Conservation (phyloP, 371 early-diverging fungal genomes). For the Rhizopus microsporus region DNA sequence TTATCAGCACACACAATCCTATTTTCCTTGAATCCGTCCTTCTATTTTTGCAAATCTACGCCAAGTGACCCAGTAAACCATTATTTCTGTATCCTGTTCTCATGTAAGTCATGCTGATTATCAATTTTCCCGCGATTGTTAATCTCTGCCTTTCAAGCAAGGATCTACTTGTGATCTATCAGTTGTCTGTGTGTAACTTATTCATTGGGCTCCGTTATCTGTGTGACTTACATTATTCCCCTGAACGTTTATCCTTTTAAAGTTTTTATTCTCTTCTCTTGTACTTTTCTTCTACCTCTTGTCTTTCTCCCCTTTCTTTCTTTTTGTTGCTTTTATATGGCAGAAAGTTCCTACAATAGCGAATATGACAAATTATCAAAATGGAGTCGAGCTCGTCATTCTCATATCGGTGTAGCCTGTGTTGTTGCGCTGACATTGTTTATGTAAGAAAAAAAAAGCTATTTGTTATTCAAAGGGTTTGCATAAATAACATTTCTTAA, state of each 20-base stretch:
- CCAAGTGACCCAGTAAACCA: no score
- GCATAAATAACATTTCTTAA: neutral
- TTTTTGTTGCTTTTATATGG: neutral
- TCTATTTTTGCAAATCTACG: no score
- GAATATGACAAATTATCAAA: conserved; percentile 3
- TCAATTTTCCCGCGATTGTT: no score
- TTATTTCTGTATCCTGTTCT: no score
- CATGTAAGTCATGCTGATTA: no score
- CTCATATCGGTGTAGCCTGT: conserved; percentile 51
- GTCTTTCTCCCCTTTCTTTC: conserved; percentile 1
- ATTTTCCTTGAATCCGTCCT: no score
- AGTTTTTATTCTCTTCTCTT: neutral
- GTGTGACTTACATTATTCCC: neutral
- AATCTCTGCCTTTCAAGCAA: no score
- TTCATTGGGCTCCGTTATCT: neutral
- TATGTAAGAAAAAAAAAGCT: conserved; percentile 32
- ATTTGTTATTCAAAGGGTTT: neutral
- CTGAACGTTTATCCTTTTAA: neutral
- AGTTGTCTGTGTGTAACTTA: no score
- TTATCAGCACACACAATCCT: no score
- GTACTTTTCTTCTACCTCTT: neutral
- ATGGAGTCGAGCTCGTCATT: conserved; percentile 49
- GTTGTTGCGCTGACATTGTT: conserved; percentile 62
- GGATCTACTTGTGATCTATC: no score
- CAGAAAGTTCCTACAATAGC: neutral